These are phyloP conservation scores for Allomyces macrogynus DNA, from an alignment of 192 early-diverging fungal genomes.

Conservation along the genomic window DNA sequence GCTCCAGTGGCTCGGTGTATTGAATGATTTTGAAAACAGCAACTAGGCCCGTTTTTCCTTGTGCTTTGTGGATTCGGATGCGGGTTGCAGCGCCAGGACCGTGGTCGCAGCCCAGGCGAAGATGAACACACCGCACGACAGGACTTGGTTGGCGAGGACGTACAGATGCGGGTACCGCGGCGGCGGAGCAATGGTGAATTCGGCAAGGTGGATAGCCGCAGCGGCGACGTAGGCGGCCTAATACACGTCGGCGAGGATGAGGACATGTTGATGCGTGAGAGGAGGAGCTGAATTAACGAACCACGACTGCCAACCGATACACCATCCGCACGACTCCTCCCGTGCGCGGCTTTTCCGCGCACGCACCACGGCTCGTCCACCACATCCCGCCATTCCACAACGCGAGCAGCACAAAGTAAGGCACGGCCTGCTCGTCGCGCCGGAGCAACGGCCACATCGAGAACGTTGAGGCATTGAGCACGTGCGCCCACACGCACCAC, in stretches of 20 bases:
- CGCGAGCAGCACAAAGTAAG: slow-evolving; percentile 42
- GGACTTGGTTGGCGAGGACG: slow-evolving; percentile 52
- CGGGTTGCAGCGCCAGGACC: not conserved
- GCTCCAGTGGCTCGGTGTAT: no score
- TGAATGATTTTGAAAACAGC: no score
- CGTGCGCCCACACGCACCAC: not conserved
- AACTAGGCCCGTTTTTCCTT: no score
- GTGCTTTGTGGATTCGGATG: no score
- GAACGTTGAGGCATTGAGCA: slow-evolving; percentile 1
- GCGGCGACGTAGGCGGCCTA: slow-evolving; percentile 26
- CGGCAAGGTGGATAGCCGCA: slow-evolving; percentile 30
- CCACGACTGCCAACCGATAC: not conserved
- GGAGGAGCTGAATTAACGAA: not conserved
- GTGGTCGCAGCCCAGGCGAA: not conserved
- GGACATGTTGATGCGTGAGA: no score
- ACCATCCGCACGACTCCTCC: slow-evolving; percentile 1
- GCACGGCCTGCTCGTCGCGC: slow-evolving; percentile 45
- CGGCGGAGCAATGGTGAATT: slow-evolving; percentile 40
- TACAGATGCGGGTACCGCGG: slow-evolving; percentile 58
- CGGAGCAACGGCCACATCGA: slow-evolving; percentile 77
- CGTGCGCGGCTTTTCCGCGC: not conserved
- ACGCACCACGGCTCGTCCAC: not conserved
- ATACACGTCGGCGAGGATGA: no score
- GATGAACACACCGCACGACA: slow-evolving; percentile 43
- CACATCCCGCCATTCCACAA: slow-evolving; percentile 52